Conservation (phyloP, 805 yeast species). For the Huiozyma naganishii region DNA sequence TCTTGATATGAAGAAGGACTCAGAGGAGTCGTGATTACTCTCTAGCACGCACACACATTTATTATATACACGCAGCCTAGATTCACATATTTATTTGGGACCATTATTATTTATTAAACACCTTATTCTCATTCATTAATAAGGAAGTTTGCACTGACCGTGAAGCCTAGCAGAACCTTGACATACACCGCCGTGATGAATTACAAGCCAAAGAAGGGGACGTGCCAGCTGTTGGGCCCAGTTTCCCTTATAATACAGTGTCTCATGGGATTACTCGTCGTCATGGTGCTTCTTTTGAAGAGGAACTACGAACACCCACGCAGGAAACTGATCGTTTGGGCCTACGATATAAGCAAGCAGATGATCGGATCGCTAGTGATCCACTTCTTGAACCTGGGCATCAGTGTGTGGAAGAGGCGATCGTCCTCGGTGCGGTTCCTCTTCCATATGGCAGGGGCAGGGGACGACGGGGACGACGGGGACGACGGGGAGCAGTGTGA, state of each 20-base stretch:
- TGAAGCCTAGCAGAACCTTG: not conserved
- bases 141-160: too few relatives aligned
- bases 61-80: too few relatives aligned
- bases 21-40: not conserved
- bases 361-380: conserved; percentile 77
- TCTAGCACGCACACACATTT: not conserved
- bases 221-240: conserved; percentile 70
- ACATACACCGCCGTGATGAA: too few relatives aligned
- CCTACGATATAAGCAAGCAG: conserved; percentile 83
- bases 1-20: conserved; percentile 5
- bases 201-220: conserved; percentile 4
- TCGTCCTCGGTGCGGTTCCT: conserved; percentile 3
- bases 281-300: conserved; percentile 63
- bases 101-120: too few relatives aligned
- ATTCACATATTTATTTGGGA: too few relatives aligned
- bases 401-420: conserved; percentile 48
- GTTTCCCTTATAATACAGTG: conserved; percentile 73
- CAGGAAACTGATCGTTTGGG: conserved; percentile 83
- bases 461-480: conserved; percentile 4
- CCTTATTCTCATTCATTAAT: too few relatives aligned
- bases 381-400: conserved; percentile 63
- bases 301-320: conserved; percentile 73
- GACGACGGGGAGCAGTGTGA: conserved; percentile 68
- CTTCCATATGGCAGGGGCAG: not conserved
- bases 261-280: conserved; percentile 63